phyloP scores from a whole-genome alignment of 441 rosid species.

The Gossypium schwendimanii region DNA sequence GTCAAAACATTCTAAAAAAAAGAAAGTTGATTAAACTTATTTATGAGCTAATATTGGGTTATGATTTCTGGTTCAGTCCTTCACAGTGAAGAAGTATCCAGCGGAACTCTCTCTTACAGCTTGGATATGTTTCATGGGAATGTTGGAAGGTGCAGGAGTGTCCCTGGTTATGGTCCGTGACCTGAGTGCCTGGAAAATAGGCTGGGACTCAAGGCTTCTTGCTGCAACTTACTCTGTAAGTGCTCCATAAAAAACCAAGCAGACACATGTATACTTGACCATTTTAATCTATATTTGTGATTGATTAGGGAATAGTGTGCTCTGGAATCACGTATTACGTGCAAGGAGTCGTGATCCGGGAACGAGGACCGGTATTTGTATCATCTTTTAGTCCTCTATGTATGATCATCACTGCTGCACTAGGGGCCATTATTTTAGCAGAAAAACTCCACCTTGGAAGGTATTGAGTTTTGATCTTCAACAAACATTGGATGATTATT shows the following conservation, averaged over 20 bases:
- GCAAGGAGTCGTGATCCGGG: conserved; percentile 65
- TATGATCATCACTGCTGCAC: conserved; percentile 66
- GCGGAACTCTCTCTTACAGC: conserved; percentile 76
- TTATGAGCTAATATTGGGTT: background rate
- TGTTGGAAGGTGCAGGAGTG: conserved; percentile 54
- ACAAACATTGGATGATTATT: no score
- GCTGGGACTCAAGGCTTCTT: conserved; percentile 69
- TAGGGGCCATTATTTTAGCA: conserved; percentile 55
- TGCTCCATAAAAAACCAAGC: background rate
- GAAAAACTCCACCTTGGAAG: conserved; percentile 78
- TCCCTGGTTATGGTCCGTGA: conserved; percentile 70
- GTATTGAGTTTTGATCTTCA: conserved; percentile 27
- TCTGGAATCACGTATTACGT: conserved; percentile 81
- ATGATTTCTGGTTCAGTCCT: conserved; percentile 37
- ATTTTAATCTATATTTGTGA: background rate
- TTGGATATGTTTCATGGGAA: conserved; percentile 67
- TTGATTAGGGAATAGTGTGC: conserved; percentile 69
- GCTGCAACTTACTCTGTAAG: conserved; percentile 74
- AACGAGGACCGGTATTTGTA: conserved; percentile 78
- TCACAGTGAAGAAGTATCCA: conserved; percentile 69
- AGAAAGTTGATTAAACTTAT: background rate
- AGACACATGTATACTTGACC: background rate
- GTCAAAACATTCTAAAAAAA: background rate
- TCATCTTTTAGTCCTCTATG: conserved; percentile 79
- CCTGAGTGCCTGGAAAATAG: conserved; percentile 67